Conservation (phyloP, 768 basidiomycete species). For the Pseudohyphozyma bogoriensis region DNA sequence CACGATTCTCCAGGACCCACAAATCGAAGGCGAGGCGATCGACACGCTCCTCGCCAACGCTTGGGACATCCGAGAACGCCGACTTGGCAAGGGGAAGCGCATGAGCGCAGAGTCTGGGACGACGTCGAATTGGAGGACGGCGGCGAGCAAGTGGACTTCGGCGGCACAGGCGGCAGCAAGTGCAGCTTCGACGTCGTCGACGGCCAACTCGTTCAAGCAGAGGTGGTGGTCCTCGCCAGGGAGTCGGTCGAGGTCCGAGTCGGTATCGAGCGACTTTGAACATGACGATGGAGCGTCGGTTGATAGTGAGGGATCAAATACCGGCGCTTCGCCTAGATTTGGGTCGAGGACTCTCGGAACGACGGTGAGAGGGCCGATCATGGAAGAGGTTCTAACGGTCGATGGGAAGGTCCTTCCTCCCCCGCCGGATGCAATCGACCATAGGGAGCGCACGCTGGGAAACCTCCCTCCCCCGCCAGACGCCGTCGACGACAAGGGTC, state of each 20-base stretch:
- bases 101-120: not conserved
- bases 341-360: not conserved
- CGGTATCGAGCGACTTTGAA: constrained; percentile 3
- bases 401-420: constrained; percentile 25
- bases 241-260: not conserved
- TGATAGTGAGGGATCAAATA: not conserved
- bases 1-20: constrained; percentile 5
- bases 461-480: constrained; percentile 10
- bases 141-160: not conserved
- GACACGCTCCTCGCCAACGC: constrained; percentile 19
- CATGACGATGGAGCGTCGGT: constrained; percentile 10
- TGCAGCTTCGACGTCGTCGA: not conserved
- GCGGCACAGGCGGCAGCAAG: not conserved
- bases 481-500: constrained; percentile 2
- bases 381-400: constrained; percentile 12
- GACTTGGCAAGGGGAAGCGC: constrained; percentile 1
- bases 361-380: not conserved
- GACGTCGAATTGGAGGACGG: not conserved
- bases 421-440: constrained; percentile 15
- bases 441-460: not conserved
- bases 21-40: constrained; percentile 13
- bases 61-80: constrained; percentile 22
- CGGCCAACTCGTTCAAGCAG: not conserved
- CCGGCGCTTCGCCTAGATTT: not conserved
- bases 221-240: not conserved